Conservation (phyloP, 2,329 filamentous ascomycete species). For the Fusarium poae region DNA sequence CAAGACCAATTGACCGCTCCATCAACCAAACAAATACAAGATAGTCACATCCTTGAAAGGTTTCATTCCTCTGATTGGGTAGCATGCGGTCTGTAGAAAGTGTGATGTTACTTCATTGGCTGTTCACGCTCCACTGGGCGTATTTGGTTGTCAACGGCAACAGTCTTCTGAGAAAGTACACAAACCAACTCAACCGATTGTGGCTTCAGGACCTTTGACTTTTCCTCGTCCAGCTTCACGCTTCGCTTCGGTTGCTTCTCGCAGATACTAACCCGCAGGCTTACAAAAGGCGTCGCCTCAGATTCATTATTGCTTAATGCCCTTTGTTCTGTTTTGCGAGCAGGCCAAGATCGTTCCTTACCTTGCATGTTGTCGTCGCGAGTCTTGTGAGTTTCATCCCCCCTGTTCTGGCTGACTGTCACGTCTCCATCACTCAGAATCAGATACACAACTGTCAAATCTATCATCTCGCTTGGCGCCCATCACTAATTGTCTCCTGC, state of each 20-base stretch:
- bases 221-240: conserved; percentile 37
- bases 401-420: conserved; percentile 16
- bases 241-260: conserved; percentile 27
- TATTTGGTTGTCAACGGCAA: conserved; percentile 52
- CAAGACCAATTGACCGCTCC: conserved; percentile 13
- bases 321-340: conserved; percentile 23
- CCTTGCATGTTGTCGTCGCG: conserved; percentile 49
- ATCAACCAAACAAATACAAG: not conserved
- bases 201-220: conserved; percentile 29
- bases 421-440: not conserved
- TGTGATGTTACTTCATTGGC: conserved; percentile 32
- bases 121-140: not conserved
- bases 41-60: not conserved
- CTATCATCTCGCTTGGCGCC: not conserved
- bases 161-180: conserved; percentile 52
- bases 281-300: conserved; percentile 20
- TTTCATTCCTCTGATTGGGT: conserved; percentile 15
- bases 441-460: not conserved
- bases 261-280: conserved; percentile 46
- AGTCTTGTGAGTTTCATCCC: conserved; percentile 45
- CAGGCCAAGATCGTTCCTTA: conserved; percentile 33
- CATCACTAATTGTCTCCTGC: conserved; percentile 16
- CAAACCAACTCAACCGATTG: conserved; percentile 49
- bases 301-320: conserved; percentile 51
- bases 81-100: not conserved